Percentiles rank a stretch among this genome's conserved stretches.
Evolutionary conservation across 1,284 basidiomycete species (phyloP).

Genomic region (Apiotrichum veenhuisii): DNA sequence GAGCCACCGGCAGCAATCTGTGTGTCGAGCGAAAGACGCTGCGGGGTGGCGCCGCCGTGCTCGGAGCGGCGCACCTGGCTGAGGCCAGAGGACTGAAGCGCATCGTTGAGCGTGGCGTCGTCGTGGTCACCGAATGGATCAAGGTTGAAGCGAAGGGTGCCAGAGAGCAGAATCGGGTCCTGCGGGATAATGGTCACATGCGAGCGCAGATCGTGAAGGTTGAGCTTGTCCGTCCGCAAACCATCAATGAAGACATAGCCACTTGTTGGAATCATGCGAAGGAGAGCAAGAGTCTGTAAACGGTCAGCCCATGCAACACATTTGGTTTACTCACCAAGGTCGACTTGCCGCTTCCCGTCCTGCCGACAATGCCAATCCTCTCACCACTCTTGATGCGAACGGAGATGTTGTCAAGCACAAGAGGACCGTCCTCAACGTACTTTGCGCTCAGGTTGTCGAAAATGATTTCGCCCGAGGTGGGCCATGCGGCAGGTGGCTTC

Average conservation of each 20-base stretch:
- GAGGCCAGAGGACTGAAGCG: constrained; percentile 53
- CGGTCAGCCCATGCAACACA: background rate
- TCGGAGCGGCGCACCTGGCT: constrained; percentile 27
- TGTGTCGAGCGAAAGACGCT: constrained; percentile 46
- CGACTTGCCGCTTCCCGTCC: constrained; percentile 70
- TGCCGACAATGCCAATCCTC: constrained; percentile 62
- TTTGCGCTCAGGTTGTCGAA: constrained; percentile 56
- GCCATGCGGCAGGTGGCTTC: constrained; percentile 72
- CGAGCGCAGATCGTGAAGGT: constrained; percentile 59
- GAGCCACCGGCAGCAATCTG: constrained; percentile 52
- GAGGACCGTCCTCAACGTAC: constrained; percentile 50
- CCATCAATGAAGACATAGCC: constrained; percentile 54
- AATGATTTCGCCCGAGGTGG: constrained; percentile 62
- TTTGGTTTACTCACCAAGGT: constrained; percentile 39
- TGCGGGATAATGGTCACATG: constrained; percentile 58
- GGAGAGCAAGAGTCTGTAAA: constrained; percentile 45
- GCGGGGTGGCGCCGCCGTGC: constrained; percentile 33
- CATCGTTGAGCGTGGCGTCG: constrained; percentile 58
- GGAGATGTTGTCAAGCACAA: constrained; percentile 57
- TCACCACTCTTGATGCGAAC: constrained; percentile 60
- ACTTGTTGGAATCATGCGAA: constrained; percentile 57
- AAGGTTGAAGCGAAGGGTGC: constrained; percentile 74
- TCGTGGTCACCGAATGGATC: constrained; percentile 68
- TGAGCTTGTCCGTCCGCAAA: constrained; percentile 52
- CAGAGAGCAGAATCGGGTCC: constrained; percentile 65